Percentiles rank a stretch among this genome's conserved stretches.
These are phyloP conservation scores for Suillus cothurnatus DNA, from an alignment of 768 basidiomycete genomes.

Conservation along the genomic window DNA sequence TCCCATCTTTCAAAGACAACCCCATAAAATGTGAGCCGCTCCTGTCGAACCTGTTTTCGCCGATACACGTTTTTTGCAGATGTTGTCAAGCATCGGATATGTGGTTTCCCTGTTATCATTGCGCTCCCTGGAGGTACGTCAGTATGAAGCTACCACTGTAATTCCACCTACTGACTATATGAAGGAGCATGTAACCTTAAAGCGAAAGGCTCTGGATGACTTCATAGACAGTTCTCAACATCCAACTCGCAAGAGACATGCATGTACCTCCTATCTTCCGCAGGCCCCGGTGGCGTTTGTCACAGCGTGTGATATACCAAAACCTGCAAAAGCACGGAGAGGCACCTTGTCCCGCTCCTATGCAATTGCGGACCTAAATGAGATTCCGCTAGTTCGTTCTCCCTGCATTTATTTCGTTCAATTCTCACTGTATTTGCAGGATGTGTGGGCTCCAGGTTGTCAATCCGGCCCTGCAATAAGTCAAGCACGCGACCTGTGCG, in stretches of 20 bases:
- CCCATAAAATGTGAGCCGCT: too few species aligned
- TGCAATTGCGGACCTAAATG: too few species aligned
- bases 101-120: neutral
- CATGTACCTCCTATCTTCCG: neutral
- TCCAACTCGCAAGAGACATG: neutral
- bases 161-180: neutral
- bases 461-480: too few species aligned
- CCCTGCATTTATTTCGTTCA: too few species aligned
- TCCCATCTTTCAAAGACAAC: too few species aligned
- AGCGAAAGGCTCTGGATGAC: neutral
- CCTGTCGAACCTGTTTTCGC: neutral
- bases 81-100: neutral
- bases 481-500: too few species aligned
- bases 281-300: neutral
- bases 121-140: neutral
- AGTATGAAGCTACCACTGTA: neutral
- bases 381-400: too few species aligned
- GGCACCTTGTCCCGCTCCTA: neutral
- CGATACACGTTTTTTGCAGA: neutral
- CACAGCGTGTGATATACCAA: neutral
- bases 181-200: neutral
- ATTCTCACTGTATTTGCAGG: too few species aligned
- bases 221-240: neutral
- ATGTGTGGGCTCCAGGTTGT: too few species aligned
- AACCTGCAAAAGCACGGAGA: neutral